Conservation (phyloP, 108 stramenopile genomes). For the Discostella stelligeroides region DNA sequence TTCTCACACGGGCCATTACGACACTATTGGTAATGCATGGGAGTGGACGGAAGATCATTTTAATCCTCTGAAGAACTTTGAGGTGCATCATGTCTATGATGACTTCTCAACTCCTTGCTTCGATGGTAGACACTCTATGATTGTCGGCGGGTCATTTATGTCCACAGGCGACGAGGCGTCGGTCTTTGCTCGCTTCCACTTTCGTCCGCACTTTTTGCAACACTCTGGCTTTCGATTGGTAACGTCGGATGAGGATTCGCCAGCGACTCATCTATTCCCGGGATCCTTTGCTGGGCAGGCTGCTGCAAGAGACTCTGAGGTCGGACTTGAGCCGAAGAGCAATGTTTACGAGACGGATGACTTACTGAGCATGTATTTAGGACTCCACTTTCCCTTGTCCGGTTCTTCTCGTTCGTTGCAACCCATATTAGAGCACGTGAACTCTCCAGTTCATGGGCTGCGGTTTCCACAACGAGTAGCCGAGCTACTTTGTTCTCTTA, state of each 20-base stretch:
- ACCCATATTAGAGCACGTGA: conserved; percentile 63
- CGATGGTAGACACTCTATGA: conserved; percentile 94
- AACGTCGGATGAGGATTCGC: conserved; percentile 70
- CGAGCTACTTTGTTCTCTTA: conserved; percentile 51
- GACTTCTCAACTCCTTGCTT: conserved; percentile 97
- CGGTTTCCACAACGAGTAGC: conserved; percentile 79
- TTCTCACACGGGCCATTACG: conserved; percentile 76
- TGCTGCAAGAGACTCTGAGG: conserved; percentile 55
- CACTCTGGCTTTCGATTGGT: conserved; percentile 94
- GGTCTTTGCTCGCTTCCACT: conserved; percentile 92
- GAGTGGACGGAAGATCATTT: conserved; percentile 95
- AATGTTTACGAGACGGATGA: conserved; percentile 82
- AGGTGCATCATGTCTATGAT: conserved; percentile 88
- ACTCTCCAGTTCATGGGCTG: conserved; percentile 65
- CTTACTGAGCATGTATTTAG: conserved; percentile 77
- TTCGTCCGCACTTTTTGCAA: conserved; percentile 94
- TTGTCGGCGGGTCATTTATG: conserved; percentile 92
- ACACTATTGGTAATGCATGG: conserved; percentile 94
- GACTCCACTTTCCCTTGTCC: conserved; percentile 75
- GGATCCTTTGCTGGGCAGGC: conserved; percentile 73
- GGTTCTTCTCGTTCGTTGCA: conserved; percentile 56
- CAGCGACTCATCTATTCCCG: conserved; percentile 76
- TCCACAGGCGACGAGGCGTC: conserved; percentile 94
- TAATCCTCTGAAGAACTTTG: conserved; percentile 86
- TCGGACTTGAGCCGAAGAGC: conserved; percentile 15